phyloP scores from a whole-genome alignment of 2,329 filamentous ascomycete genomes.

The Pseudocercospora eumusae region DNA sequence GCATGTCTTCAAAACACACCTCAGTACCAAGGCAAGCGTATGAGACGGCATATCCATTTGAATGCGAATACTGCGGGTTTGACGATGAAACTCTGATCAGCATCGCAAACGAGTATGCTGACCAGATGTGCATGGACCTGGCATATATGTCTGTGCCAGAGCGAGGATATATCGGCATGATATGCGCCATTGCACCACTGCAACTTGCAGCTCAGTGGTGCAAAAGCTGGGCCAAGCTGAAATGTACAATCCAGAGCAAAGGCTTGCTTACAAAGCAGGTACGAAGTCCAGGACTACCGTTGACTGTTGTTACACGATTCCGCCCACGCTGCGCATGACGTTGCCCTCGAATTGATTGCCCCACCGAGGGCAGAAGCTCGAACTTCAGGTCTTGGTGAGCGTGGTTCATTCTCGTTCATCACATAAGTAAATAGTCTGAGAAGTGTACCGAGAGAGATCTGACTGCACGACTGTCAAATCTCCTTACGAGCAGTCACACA shows the following conservation, averaged over 20 bases:
- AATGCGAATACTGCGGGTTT: constrained; percentile 9
- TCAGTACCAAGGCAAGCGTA: constrained; percentile 4
- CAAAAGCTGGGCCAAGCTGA: constrained; percentile 9
- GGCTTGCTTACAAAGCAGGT: constrained; percentile 1
- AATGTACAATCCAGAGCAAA: constrained; percentile 1
- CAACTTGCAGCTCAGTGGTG: constrained; percentile 19
- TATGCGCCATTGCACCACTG: constrained; percentile 13
- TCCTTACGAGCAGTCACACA: background rate
- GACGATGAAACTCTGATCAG: constrained; percentile 1
- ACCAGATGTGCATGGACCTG: constrained; percentile 18
- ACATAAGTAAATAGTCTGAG: background rate
- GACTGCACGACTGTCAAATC: too few relatives aligned
- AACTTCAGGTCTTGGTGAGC: background rate
- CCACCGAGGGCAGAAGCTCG: background rate
- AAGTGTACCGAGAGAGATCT: background rate
- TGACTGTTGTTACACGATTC: background rate
- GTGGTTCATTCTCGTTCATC: background rate
- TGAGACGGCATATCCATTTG: constrained; percentile 9
- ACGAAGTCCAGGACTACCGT: too few relatives aligned
- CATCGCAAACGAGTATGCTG: constrained; percentile 12
- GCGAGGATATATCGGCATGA: constrained; percentile 16
- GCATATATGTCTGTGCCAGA: constrained; percentile 16
- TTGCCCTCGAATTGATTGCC: background rate
- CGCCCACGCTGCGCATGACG: constrained; percentile 10
- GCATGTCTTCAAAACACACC: constrained; percentile 10